A percentile compares a stretch with the other conserved stretches of the same genome.
phyloP scores from a whole-genome alignment of 371 early-diverging fungal species.

The Mucor velutinosus region DNA sequence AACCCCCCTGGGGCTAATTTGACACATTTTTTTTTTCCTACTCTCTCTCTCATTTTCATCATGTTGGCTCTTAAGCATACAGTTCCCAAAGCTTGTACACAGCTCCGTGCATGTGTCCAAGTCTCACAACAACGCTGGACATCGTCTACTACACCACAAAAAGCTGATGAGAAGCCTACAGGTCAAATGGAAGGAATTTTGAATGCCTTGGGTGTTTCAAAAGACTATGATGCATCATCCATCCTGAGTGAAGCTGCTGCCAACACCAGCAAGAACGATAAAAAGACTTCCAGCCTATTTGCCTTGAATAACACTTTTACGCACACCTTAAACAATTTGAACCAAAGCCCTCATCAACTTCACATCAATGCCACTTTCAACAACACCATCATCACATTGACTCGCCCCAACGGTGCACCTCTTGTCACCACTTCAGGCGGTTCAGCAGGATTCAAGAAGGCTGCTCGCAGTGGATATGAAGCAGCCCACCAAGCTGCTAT shows the following conservation, averaged over 20 bases:
- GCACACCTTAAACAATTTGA: slow-evolving; percentile 15
- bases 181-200: slow-evolving; percentile 28
- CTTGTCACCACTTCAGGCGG: slow-evolving; percentile 82
- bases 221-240: background rate
- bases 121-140: slow-evolving; percentile 16
- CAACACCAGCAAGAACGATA: background rate
- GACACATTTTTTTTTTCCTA: background rate
- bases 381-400: slow-evolving; percentile 90
- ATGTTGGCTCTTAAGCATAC: slow-evolving; percentile 28
- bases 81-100: slow-evolving; percentile 15
- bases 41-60: background rate
- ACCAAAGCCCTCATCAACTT: slow-evolving; percentile 53
- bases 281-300: background rate
- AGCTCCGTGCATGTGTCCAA: slow-evolving; percentile 12
- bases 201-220: slow-evolving; percentile 12
- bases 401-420: slow-evolving; percentile 70
- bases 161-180: slow-evolving; percentile 8
- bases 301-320: slow-evolving; percentile 9
- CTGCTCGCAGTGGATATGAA: slow-evolving; percentile 88
- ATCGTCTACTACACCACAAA: slow-evolving; percentile 1
- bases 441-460: slow-evolving; percentile 85
- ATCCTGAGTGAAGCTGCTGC: slow-evolving; percentile 2
- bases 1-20: slow-evolving; percentile 3
- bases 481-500: slow-evolving; percentile 92
- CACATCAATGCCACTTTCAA: slow-evolving; percentile 84